A percentile compares a stretch with the other conserved stretches of the same genome.
Evolutionary conservation across 2,329 filamentous ascomycete species (phyloP).

Genomic region (Trichoderma asperellum): DNA sequence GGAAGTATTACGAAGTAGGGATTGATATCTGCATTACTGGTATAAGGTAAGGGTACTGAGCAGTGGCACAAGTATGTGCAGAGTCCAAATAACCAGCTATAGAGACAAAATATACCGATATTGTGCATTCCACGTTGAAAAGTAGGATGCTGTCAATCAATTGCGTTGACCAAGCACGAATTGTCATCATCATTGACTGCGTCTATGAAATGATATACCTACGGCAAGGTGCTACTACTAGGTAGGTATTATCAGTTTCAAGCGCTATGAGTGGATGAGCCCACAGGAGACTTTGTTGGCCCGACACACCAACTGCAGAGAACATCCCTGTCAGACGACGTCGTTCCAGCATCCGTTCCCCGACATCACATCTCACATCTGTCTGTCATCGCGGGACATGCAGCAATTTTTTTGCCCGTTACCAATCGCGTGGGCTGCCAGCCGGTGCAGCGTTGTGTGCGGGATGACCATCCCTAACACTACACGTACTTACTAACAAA

Average conservation of each 20-base stretch:
- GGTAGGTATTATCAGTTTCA: neutral
- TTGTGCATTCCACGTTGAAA: neutral
- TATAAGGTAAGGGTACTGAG: neutral
- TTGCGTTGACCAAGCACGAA: neutral
- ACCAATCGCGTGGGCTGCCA: constrained; percentile 28
- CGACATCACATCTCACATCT: constrained; percentile 29
- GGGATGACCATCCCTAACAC: constrained; percentile 11
- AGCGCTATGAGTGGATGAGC: neutral
- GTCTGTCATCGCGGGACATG: constrained; percentile 29
- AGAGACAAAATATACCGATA: neutral
- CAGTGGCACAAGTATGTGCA: neutral
- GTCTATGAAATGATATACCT: neutral
- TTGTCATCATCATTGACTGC: neutral
- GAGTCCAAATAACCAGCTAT: neutral
- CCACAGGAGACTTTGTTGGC: constrained; percentile 19
- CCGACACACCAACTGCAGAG: constrained; percentile 13
- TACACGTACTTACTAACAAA: constrained; percentile 14
- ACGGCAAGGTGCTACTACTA: neutral
- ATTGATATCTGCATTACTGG: neutral
- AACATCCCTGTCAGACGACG: constrained; percentile 23
- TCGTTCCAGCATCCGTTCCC: constrained; percentile 27
- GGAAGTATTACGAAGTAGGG: neutral
- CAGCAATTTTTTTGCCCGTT: constrained; percentile 26
- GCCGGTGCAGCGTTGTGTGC: constrained; percentile 5
- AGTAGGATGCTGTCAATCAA: neutral